These are phyloP conservation scores for Zymoseptoria brevis DNA, from an alignment of 2,329 filamentous ascomycete species.

Conservation along the genomic window DNA sequence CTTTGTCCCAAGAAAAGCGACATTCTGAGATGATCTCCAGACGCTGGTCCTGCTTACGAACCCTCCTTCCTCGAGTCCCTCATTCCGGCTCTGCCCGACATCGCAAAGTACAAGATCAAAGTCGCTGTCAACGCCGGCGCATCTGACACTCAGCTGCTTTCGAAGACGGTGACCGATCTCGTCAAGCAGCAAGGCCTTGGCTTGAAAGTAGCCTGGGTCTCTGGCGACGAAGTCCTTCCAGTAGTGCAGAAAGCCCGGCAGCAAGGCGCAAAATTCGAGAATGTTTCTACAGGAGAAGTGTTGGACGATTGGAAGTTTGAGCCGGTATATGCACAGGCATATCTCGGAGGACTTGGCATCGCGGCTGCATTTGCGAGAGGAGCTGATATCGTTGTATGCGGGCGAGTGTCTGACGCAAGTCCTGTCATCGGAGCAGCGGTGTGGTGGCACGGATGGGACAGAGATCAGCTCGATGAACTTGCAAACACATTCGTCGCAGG, in stretches of 20 bases:
- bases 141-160: constrained; percentile 47
- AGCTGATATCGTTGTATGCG: constrained; percentile 40
- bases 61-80: constrained; percentile 46
- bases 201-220: constrained; percentile 43
- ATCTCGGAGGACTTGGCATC: constrained; percentile 39
- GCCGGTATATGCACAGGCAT: constrained; percentile 31
- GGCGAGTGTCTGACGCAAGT: constrained; percentile 38
- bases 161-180: constrained; percentile 38
- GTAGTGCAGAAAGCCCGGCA: constrained; percentile 30
- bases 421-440: constrained; percentile 38
- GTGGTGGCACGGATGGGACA: constrained; percentile 40
- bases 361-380: constrained; percentile 34
- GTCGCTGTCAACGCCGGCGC: constrained; percentile 51
- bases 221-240: constrained; percentile 35
- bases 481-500: constrained; percentile 37
- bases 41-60: constrained; percentile 40
- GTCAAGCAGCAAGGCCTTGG: constrained; percentile 28
- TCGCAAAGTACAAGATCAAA: constrained; percentile 45
- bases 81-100: constrained; percentile 37
- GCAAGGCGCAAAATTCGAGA: constrained; percentile 30
- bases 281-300: constrained; percentile 33
- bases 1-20: neutral
- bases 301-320: constrained; percentile 29
- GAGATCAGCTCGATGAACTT: constrained; percentile 33
- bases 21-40: constrained; percentile 30